A percentile compares a stretch with the other conserved stretches of the same genome.
Conservation (phyloP, 176 grass and related monocot genomes). For the Raddia guianensis region DNA sequence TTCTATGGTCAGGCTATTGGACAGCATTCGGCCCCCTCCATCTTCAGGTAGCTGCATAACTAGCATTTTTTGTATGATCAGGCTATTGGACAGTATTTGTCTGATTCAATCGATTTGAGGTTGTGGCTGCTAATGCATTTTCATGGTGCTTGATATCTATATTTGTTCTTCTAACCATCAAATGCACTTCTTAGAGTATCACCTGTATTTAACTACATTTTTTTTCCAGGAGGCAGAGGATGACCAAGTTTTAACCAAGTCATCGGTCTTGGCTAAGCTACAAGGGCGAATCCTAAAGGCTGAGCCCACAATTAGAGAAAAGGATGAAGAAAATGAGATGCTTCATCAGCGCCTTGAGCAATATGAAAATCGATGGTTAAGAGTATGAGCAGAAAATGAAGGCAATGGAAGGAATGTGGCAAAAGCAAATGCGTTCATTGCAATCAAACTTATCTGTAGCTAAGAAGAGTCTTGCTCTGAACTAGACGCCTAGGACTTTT, state of each 20-base stretch:
- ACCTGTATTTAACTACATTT: too few species aligned
- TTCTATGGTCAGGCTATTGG: too few species aligned
- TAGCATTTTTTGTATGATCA: too few species aligned
- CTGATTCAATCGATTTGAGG: slow-evolving; percentile 57
- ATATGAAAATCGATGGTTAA: slow-evolving; percentile 78
- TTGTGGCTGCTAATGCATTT: too few species aligned
- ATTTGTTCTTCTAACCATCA: too few species aligned
- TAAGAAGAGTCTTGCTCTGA: slow-evolving; percentile 81
- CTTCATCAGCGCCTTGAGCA: slow-evolving; percentile 81
- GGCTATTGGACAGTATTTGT: too few species aligned
- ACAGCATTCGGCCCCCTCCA: too few species aligned
- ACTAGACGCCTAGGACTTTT: slow-evolving; percentile 63
- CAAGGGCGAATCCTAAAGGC: slow-evolving; percentile 75
- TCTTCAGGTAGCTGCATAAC: too few species aligned
- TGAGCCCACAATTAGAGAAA: slow-evolving; percentile 65
- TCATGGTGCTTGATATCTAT: too few species aligned
- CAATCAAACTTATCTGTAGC: slow-evolving; percentile 83
- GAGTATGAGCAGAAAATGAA: slow-evolving; percentile 98
- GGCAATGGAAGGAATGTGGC: slow-evolving; percentile 98
- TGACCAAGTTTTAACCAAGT: too few species aligned
- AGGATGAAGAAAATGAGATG: slow-evolving; percentile 94
- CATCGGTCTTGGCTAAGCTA: slow-evolving; percentile 79
- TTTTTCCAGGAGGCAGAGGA: too few species aligned
- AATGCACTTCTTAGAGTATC: too few species aligned
- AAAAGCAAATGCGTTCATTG: slow-evolving; percentile 90